A percentile compares a stretch with the other conserved stretches of the same genome.
Conservation (phyloP, 768 basidiomycete genomes). For the Gymnopilus dilepis region DNA sequence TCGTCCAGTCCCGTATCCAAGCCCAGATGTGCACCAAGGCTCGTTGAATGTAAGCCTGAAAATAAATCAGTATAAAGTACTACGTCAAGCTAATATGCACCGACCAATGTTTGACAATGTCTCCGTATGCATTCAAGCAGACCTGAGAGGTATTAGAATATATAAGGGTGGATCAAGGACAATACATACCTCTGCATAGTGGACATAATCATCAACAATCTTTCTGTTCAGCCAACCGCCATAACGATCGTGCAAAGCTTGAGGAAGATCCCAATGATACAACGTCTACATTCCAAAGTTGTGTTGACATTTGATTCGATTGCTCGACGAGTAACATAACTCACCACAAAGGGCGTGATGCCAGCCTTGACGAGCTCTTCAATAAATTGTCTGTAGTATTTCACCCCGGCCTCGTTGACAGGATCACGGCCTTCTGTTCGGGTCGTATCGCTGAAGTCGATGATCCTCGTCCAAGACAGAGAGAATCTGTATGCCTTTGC, state of each 20-base stretch:
- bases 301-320: not conserved
- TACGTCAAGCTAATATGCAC: constrained; percentile 9
- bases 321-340: constrained; percentile 23
- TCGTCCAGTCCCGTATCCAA: constrained; percentile 67
- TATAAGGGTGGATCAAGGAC: not conserved
- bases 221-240: constrained; percentile 77
- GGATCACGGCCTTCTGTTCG: constrained; percentile 54
- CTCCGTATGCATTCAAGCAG: constrained; percentile 74
- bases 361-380: constrained; percentile 63
- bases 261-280: constrained; percentile 82
- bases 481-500: constrained; percentile 79
- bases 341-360: constrained; percentile 69
- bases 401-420: constrained; percentile 66
- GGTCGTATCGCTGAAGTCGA: constrained; percentile 45
- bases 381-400: constrained; percentile 69
- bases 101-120: constrained; percentile 79
- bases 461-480: constrained; percentile 73
- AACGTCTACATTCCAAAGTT: constrained; percentile 50
- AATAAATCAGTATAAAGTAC: constrained; percentile 1
- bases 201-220: constrained; percentile 64
- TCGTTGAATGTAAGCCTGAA: constrained; percentile 77
- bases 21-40: constrained; percentile 67
- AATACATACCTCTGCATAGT: constrained; percentile 55
- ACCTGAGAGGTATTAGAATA: constrained; percentile 36
- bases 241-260: constrained; percentile 73